A percentile compares a stretch with the other conserved stretches of the same genome.
Evolutionary conservation across 1,284 basidiomycete species (phyloP).

Genomic region (Fistulinella cinereoalba): DNA sequence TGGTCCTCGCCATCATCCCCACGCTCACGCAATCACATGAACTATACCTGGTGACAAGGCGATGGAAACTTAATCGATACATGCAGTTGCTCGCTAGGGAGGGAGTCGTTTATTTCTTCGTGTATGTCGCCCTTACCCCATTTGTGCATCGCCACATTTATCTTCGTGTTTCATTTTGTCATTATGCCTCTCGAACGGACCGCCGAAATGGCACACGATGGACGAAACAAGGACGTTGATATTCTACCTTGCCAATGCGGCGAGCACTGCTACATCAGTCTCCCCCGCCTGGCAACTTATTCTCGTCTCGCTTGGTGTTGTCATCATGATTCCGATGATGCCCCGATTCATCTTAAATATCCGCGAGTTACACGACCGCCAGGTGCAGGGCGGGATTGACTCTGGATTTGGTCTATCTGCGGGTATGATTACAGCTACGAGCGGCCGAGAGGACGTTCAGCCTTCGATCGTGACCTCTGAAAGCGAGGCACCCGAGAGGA

Average conservation of each 20-base stretch:
- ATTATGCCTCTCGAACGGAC: not conserved
- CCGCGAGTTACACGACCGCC: not conserved
- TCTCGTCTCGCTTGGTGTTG: rapidly evolving
- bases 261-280: too few species aligned
- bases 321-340: not conserved
- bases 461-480: not conserved
- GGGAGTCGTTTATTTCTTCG: not conserved
- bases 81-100: not conserved
- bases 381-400: not conserved
- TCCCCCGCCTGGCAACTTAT: not conserved
- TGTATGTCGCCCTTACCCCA: not conserved
- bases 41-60: too few species aligned
- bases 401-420: not conserved
- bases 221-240: not conserved
- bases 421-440: not conserved
- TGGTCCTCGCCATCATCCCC: not conserved
- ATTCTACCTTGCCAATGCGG: not conserved
- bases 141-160: not conserved
- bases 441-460: not conserved
- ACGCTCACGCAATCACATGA: not conserved
- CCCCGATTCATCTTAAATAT: constrained; percentile 2
- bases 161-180: not conserved
- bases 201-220: not conserved
- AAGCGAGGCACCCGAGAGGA: not conserved
- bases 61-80: too few species aligned